A percentile compares a stretch with the other conserved stretches of the same genome.
These are phyloP conservation scores for Coprinopsis marcescibilis DNA, from an alignment of 768 basidiomycete species.

Conservation along the genomic window DNA sequence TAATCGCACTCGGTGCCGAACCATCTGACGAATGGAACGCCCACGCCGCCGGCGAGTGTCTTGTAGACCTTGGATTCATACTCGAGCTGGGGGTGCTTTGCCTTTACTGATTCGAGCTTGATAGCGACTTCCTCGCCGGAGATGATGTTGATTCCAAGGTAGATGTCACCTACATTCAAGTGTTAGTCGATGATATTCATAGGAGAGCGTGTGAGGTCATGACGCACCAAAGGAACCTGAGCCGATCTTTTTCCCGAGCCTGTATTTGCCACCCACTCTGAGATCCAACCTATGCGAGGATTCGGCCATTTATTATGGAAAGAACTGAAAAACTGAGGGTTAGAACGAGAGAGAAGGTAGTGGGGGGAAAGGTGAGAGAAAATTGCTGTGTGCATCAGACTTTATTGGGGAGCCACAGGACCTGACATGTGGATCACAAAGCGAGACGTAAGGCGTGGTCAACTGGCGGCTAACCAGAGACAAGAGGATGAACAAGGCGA, in stretches of 20 bases:
- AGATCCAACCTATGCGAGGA: slow-evolving; percentile 74
- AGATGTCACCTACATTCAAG: slow-evolving; percentile 77
- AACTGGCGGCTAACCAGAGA: slow-evolving; percentile 14
- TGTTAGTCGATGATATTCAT: slow-evolving; percentile 1
- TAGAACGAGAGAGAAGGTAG: slow-evolving; percentile 16
- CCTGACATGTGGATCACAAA: slow-evolving; percentile 40
- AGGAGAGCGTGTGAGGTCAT: slow-evolving; percentile 7
- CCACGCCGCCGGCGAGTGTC: slow-evolving; percentile 98
- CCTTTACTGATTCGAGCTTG: slow-evolving; percentile 99
- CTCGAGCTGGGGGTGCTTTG: slow-evolving; percentile 99
- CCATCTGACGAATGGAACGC: slow-evolving; percentile 97
- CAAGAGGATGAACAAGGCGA: slow-evolving; percentile 2
- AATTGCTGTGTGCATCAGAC: slow-evolving; percentile 19
- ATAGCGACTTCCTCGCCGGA: slow-evolving; percentile 99
- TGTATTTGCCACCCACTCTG: slow-evolving; percentile 90
- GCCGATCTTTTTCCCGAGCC: slow-evolving; percentile 98
- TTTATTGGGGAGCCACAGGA: slow-evolving; percentile 33
- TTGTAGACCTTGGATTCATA: slow-evolving; percentile 96
- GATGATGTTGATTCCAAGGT: slow-evolving; percentile 99
- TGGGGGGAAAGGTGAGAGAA: slow-evolving; percentile 17
- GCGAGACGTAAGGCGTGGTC: slow-evolving; percentile 25
- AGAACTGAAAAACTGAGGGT: slow-evolving; percentile 9
- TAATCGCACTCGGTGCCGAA: slow-evolving; percentile 96
- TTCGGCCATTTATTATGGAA: slow-evolving; percentile 59
- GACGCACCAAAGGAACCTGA: slow-evolving; percentile 93